phyloP scores from a whole-genome alignment of 495 filamentous ascomycete genomes.

The Xylaria cubensis region DNA sequence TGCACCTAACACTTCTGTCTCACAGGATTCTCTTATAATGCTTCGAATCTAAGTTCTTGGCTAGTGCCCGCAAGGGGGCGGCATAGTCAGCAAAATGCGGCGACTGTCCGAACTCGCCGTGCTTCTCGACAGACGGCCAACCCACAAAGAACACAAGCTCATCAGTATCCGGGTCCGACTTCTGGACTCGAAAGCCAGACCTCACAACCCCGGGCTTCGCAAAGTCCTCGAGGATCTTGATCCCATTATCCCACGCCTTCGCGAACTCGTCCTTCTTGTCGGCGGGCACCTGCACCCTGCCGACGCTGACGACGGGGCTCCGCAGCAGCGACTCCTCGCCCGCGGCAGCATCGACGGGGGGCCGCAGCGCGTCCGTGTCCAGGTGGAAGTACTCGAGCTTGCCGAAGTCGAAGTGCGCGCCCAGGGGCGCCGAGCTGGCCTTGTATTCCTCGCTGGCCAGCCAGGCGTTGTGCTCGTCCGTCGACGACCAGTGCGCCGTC shows the following conservation, averaged over 20 bases:
- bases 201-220: slow-evolving; percentile 46
- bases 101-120: slow-evolving; percentile 49
- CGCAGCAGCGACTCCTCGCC: slow-evolving; percentile 40
- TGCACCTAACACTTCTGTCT: slow-evolving; percentile 12
- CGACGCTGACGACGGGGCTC: slow-evolving; percentile 53
- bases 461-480: slow-evolving; percentile 57
- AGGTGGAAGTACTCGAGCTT: slow-evolving; percentile 52
- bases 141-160: slow-evolving; percentile 61
- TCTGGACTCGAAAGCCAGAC: slow-evolving; percentile 59
- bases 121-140: slow-evolving; percentile 56
- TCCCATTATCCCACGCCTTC: slow-evolving; percentile 48
- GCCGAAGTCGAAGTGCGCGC: slow-evolving; percentile 35
- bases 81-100: slow-evolving; percentile 48
- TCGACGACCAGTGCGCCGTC: slow-evolving; percentile 58
- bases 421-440: slow-evolving; percentile 31
- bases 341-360: slow-evolving; percentile 35
- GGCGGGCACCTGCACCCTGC: slow-evolving; percentile 49
- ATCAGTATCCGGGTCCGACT: slow-evolving; percentile 46
- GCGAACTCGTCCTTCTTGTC: slow-evolving; percentile 51
- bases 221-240: slow-evolving; percentile 48
- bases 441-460: slow-evolving; percentile 47
- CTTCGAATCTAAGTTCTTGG: slow-evolving; percentile 49
- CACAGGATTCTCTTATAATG: slow-evolving; percentile 49
- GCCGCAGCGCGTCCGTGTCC: slow-evolving; percentile 50
- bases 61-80: slow-evolving; percentile 39